Evolutionary conservation across 179 eudicot species (phyloP), one percentile per base, ranked within the genome.

Genomic region (Amaranthus tricolor): DNA sequence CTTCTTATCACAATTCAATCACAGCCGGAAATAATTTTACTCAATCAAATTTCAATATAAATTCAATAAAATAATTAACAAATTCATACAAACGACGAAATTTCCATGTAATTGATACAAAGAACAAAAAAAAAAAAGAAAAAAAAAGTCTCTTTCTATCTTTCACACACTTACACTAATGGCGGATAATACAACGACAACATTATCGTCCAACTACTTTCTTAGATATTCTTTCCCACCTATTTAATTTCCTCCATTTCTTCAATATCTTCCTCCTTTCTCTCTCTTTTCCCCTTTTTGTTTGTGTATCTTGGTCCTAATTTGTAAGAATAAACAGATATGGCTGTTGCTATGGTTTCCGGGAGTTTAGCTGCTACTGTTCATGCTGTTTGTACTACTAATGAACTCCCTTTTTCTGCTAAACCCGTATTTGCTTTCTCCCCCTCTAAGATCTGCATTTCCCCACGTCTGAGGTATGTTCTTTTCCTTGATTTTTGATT

Each of bases 341-440:
- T 85, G 86, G 85, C 91, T 71, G 86, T 89, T 76, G 87, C 93
- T 47, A 89, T 90, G 89, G 89, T 87, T 79, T 84, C 85, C 78
- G 90, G 88, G 62, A 70, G 80, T 81, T 85, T 82, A 72, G 59
- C 74, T 55, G 86, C 74, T 55, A 85, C 84, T 68, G 76, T 76
- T 62, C 76, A 79, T 44, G 82, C 87, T 53, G 64, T 87, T 77
- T 76, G 76, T 66, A 78, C 77, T 60, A 76, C 62, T 52, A 70
- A 71, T 81, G 82, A 86, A 72, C 40, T 72, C 78, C 62, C 77
- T 82, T 79, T 84, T 59, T 76, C 82, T 54, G 76, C 80, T 78
- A 68, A 77, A 80, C 56, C 73, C 24, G 45, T 78, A 59, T 82
- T 71, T 79, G 85, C 80, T 7, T 72, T 68, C 47, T 80, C 85